Evolutionary conservation across 768 basidiomycete genomes (phyloP).

Genomic region (Boletus tylopilopsis): DNA sequence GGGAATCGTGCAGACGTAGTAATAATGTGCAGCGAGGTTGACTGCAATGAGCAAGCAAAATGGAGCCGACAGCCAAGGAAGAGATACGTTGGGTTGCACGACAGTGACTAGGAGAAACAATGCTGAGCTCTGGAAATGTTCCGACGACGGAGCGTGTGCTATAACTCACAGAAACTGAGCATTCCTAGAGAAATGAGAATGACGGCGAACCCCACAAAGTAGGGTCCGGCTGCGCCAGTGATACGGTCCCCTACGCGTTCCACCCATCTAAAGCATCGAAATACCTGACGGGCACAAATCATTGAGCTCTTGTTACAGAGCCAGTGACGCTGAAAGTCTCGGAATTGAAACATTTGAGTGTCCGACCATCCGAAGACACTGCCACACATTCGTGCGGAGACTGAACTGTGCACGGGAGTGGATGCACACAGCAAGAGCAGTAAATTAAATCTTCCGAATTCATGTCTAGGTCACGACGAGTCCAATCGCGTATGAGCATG

Average conservation of each 20-base stretch:
- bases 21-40: constrained; percentile 84
- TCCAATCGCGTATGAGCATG: too few relatives aligned
- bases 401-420: too few relatives aligned
- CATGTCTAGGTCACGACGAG: too few relatives aligned
- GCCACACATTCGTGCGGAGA: too few relatives aligned
- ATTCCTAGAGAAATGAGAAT: constrained; percentile 65
- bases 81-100: constrained; percentile 62
- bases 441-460: too few relatives aligned
- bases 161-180: constrained; percentile 81
- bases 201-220: constrained; percentile 82
- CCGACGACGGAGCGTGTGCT: not conserved
- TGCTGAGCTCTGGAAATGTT: not conserved
- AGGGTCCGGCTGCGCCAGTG: constrained; percentile 88
- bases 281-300: constrained; percentile 32
- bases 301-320: constrained; percentile 6
- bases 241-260: constrained; percentile 75
- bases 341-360: too few relatives aligned
- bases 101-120: constrained; percentile 63
- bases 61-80: constrained; percentile 57
- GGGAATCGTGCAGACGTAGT: constrained; percentile 69
- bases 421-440: too few relatives aligned
- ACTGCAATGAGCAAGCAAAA: constrained; percentile 69
- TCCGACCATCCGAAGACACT: too few relatives aligned
- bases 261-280: constrained; percentile 59
- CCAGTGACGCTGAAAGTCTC: too few relatives aligned